phyloP scores from a whole-genome alignment of 2,329 filamentous ascomycete genomes.

The Aureobasidium sp. region DNA sequence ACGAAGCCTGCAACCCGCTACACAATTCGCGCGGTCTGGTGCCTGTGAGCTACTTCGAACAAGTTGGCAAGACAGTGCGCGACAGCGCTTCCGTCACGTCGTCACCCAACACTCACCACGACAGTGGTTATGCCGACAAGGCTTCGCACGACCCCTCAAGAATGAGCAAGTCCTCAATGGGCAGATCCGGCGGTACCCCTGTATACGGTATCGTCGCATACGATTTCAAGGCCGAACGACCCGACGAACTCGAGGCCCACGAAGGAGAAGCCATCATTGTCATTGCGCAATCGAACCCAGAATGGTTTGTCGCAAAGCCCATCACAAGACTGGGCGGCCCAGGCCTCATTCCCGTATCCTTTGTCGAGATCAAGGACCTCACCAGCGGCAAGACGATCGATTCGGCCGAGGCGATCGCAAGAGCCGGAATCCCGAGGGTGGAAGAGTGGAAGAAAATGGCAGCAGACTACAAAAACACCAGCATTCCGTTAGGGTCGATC shows the following conservation, averaged over 20 bases:
- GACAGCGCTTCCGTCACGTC: constrained; percentile 56
- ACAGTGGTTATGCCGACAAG: constrained; percentile 76
- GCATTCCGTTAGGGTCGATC: constrained; percentile 90
- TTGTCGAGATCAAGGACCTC: constrained; percentile 95
- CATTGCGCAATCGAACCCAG: constrained; percentile 94
- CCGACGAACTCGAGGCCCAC: constrained; percentile 94
- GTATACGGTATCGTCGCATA: constrained; percentile 97
- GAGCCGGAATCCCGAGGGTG: constrained; percentile 84
- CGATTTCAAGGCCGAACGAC: constrained; percentile 87
- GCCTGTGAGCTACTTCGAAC: constrained; percentile 88
- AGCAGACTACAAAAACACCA: constrained; percentile 98
- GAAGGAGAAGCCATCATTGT: constrained; percentile 96
- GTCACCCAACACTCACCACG: constrained; percentile 52
- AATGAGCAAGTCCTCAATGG: constrained; percentile 32
- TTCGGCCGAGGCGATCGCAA: constrained; percentile 73
- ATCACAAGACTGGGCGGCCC: constrained; percentile 94
- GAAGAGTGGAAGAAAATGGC: constrained; percentile 99
- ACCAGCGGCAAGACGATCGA: constrained; percentile 78
- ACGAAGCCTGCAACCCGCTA: constrained; percentile 94
- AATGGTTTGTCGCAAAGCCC: constrained; percentile 99
- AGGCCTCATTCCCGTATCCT: constrained; percentile 90
- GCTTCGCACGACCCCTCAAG: constrained; percentile 22
- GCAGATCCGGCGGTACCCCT: constrained; percentile 55
- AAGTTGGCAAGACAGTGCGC: constrained; percentile 82
- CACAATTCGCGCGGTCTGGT: constrained; percentile 84